Evolutionary conservation across 192 early-diverging fungal genomes (phyloP), one percentile per base, ranked within the genome.

Genomic region (Entophlyctis helioformis): DNA sequence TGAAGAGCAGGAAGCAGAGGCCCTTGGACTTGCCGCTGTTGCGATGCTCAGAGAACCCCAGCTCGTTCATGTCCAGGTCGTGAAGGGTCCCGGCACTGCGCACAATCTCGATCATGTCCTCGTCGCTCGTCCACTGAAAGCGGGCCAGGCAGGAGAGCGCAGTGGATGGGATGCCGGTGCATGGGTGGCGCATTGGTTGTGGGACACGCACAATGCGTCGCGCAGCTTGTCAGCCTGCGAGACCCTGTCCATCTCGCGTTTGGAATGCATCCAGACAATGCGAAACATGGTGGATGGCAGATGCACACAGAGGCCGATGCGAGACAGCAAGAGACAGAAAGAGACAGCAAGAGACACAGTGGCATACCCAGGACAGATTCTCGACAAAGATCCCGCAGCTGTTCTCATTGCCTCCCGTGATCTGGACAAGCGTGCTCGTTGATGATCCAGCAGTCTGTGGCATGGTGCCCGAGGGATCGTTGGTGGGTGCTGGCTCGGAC

Each of bases 11-110:
- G 42, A 51, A 65, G 42, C 52, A 53, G 9, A 49, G 32, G 6
- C 63, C 63, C 20, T 57, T 65, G 23, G 63, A 65, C 42, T 65
- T 65, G 28, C 63, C 63, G 48, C 55, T 65, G 18, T 51, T 43
- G 12, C 56, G 49, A 27, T 52, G 54, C 43, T 65, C 63, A 0
- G 34, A 28, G 33, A 65, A 65, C 15, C 53, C 38, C 1, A 65
- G 29, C 42, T 62, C 59, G 35, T n/a, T 36, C 6, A 19, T 19
- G 8, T 56, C 1, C 15, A 60, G 51, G 8, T 49, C 21, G 16
- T 54, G 46, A 10, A 16, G 11, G 10, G 42, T 39, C 1, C 59
- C 60, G n/a, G 60, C 53, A 24, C 57, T 49, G 15, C 10, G 22
- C 20, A 49, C 7, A 3, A 45, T 49, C 2, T 50, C 31, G 19